Evolutionary conservation across 1,284 basidiomycete species (phyloP), one percentile per base, ranked within the genome.

Genomic region (Leccinum subfulvum): DNA sequence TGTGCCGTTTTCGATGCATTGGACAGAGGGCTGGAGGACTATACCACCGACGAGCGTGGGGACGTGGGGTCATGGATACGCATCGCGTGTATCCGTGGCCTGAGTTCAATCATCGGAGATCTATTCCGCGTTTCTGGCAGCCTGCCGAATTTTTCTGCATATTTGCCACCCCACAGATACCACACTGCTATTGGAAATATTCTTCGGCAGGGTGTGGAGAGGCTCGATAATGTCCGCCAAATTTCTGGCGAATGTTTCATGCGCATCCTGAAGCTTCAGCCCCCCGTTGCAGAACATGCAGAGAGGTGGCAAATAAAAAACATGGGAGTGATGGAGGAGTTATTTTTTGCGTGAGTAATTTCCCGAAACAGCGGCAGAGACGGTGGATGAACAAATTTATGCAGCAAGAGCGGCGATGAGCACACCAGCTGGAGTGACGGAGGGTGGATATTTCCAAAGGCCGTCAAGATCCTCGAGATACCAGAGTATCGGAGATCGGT

Each of bases 31-130:
- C 75, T 99, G 47, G 81, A 86, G 16, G 97, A 99, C 78, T 98
- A 98, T 72, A 90, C 94, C 2, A 88, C 86, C 35, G 97, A 99
- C 73, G 92, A 97, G 75, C 85, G 97, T 62, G 97, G 97, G 4
- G 97, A 99, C 72, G 92, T 99, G 26, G 97, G 97, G 30, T 98
- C 96, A 0, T 98, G 96, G 96, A 85, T 97, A 33, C 90, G 97
- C 57, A 82, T 91, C n/a, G 81, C 87, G 49, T 88, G 87, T 71
- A 80, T 94, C 65, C 81, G 82, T 57, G 87, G 89, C 16, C 71
- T 94, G 65, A 79, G 82, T 23, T 77, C 78, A 3, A 75, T 84
- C 64, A 78, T 80, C 51, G 77, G 79, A 69, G 77, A 80, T 49
- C 68, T 90, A 10, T 77, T 88, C 63, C 69, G 73, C 16, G 71